Percentiles rank a stretch among this genome's conserved stretches.
phyloP scores from a whole-genome alignment of 2,329 filamentous ascomycete genomes.

The Aspergillus sergii region DNA sequence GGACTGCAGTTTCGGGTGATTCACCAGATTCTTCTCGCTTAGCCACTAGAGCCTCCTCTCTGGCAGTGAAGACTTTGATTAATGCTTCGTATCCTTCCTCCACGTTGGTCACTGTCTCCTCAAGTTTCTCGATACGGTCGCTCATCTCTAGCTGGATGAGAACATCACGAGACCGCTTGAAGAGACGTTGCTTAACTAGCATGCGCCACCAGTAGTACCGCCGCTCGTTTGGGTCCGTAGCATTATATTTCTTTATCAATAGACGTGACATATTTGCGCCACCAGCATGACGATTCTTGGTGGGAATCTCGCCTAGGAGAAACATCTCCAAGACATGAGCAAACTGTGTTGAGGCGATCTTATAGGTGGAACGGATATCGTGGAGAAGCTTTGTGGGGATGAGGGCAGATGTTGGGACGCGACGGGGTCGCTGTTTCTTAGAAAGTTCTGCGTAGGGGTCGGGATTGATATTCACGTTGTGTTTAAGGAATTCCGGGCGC shows the following conservation, averaged over 20 bases:
- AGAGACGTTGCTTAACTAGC: slow-evolving; percentile 64
- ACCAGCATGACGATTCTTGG: slow-evolving; percentile 49
- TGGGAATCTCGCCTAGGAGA: slow-evolving; percentile 59
- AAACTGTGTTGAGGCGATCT: slow-evolving; percentile 65
- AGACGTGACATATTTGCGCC: slow-evolving; percentile 56
- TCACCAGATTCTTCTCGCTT: slow-evolving; percentile 23
- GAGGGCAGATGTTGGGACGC: slow-evolving; percentile 55
- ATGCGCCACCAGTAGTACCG: slow-evolving; percentile 68
- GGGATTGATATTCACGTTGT: slow-evolving; percentile 51
- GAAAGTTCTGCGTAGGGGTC: slow-evolving; percentile 41
- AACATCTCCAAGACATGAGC: slow-evolving; percentile 65
- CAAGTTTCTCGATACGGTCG: slow-evolving; percentile 62
- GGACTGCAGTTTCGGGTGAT: slow-evolving; percentile 31
- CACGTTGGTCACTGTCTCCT: slow-evolving; percentile 59
- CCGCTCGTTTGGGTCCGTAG: slow-evolving; percentile 58
- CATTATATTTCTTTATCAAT: slow-evolving; percentile 47
- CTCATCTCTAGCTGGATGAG: slow-evolving; percentile 60
- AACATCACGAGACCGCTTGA: slow-evolving; percentile 61
- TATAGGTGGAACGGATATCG: slow-evolving; percentile 54
- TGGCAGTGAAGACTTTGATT: slow-evolving; percentile 46
- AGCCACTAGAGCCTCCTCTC: slow-evolving; percentile 32
- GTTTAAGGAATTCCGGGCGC: slow-evolving; percentile 52
- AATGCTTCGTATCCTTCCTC: slow-evolving; percentile 62
- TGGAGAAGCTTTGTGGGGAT: slow-evolving; percentile 55
- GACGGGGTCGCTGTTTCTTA: slow-evolving; percentile 39